A percentile compares a stretch with the other conserved stretches of the same genome.
Evolutionary conservation across 2,329 filamentous ascomycete genomes (phyloP).

Genomic region (Claviceps pazoutovae): DNA sequence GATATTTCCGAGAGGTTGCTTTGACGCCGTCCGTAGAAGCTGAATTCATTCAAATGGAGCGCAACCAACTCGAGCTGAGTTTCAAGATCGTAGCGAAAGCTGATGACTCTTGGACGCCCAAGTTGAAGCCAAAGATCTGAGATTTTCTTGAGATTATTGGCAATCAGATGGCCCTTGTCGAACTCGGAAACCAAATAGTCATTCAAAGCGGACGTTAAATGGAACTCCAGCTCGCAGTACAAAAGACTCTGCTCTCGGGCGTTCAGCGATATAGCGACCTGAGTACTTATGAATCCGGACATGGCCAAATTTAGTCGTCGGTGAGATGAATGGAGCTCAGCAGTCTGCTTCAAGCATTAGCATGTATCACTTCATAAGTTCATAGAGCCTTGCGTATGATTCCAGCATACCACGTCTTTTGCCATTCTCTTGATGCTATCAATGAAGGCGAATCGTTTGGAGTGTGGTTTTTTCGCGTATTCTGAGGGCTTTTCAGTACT

Average conservation of each 20-base stretch:
- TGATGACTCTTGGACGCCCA: slow-evolving; percentile 39
- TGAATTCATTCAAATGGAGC: slow-evolving; percentile 37
- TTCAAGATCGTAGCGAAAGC: slow-evolving; percentile 46
- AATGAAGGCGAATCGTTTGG: slow-evolving; percentile 29
- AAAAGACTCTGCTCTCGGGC: slow-evolving; percentile 43
- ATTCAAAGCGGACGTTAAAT: slow-evolving; percentile 36
- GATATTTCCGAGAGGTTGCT: slow-evolving; percentile 27
- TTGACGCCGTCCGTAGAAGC: slow-evolving; percentile 37
- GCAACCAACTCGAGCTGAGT: slow-evolving; percentile 43
- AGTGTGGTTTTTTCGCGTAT: slow-evolving; percentile 13
- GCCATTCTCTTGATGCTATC: slow-evolving; percentile 38
- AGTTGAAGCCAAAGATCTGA: slow-evolving; percentile 37
- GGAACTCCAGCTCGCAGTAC: slow-evolving; percentile 45
- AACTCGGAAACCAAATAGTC: slow-evolving; percentile 38
- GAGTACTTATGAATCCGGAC: slow-evolving; percentile 7
- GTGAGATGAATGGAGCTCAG: slow-evolving; percentile 20
- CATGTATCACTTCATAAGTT: not conserved
- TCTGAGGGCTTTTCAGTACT: slow-evolving; percentile 18
- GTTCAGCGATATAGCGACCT: slow-evolving; percentile 35
- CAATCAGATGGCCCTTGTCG: slow-evolving; percentile 38
- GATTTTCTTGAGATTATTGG: slow-evolving; percentile 36
- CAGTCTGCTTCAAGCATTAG: slow-evolving; percentile 10
- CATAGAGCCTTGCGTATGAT: not conserved
- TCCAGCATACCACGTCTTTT: slow-evolving; percentile 34
- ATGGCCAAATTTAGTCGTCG: not conserved